These are phyloP conservation scores for Barnettozyma hawaiiensis DNA, from an alignment of 1,139 yeast genomes.

Conservation along the genomic window DNA sequence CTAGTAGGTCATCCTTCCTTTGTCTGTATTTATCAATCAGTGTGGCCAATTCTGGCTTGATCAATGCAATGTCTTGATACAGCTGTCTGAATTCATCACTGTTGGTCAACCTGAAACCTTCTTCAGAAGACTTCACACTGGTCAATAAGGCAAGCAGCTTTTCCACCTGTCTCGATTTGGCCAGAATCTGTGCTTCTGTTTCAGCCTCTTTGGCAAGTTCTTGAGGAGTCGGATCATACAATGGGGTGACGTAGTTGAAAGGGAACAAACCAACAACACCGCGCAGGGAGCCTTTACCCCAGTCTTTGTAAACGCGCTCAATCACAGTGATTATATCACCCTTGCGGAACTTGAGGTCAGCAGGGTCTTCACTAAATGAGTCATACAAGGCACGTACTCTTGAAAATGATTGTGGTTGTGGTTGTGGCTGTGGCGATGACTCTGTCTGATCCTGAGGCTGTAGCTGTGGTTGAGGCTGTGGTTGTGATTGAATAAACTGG, in stretches of 20 bases:
- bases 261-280: slow-evolving; percentile 93
- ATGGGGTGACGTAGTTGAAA: slow-evolving; percentile 80
- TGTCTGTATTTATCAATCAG: slow-evolving; percentile 70
- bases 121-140: slow-evolving; percentile 34
- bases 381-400: slow-evolving; percentile 85
- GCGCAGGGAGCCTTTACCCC: slow-evolving; percentile 89
- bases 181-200: slow-evolving; percentile 40
- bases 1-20: slow-evolving; percentile 67
- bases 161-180: slow-evolving; percentile 55
- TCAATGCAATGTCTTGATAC: slow-evolving; percentile 64
- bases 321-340: slow-evolving; percentile 80
- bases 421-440: slow-evolving; percentile 10
- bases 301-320: slow-evolving; percentile 84
- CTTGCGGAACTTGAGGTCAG: slow-evolving; percentile 64
- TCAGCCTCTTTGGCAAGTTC: slow-evolving; percentile 40
- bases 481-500: slow-evolving; percentile 2
- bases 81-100: slow-evolving; percentile 46
- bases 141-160: slow-evolving; percentile 55
- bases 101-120: slow-evolving; percentile 34
- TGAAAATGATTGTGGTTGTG: slow-evolving; percentile 15
- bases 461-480: slow-evolving; percentile 6
- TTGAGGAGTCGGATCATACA: slow-evolving; percentile 58
- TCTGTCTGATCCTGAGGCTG: slow-evolving; percentile 15
- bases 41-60: slow-evolving; percentile 68
- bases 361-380: slow-evolving; percentile 62